Evolutionary conservation across 768 basidiomycete genomes (phyloP), one percentile per base, ranked within the genome.

Genomic region (Suillus alpinus): DNA sequence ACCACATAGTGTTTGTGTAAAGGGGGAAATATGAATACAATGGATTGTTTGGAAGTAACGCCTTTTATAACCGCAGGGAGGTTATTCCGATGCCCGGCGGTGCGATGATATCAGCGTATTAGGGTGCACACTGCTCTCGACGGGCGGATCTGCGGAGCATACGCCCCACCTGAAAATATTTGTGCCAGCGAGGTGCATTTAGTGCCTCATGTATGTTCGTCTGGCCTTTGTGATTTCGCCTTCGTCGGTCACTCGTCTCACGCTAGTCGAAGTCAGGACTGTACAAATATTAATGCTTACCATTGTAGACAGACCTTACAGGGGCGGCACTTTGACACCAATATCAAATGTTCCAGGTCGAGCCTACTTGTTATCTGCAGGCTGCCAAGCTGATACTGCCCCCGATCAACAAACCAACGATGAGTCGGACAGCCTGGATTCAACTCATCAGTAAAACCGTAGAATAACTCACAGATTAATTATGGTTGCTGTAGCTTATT

Each of bases 1-100:
- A 73, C 57, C 46, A 65, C 71, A 73, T 73, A n/a, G 23, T 61
- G 23, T 26, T 47, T 26, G 49, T 57, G 37, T 55, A 23, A 29
- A 29, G 10, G 10, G 26, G 16, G 26, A 26, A 55, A 29, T 16
- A 26, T 49, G 16, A 31, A 29, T 55, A 12, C 16, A 18, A 29
- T 29, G 10, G 9, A 55, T 26, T 29, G 18, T n/a, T n/a, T 10
- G 20, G 4, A 29, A 0, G 2, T 37, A 10, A 29, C 13, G 26
- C 18, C 37, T 29, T 55, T 55, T 55, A 55, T 55, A 55, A 18
- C 36, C 18, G 10, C 16, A 29, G 3, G 8, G 32, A 20, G 49
- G 36, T 36, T 32, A 32, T 32, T 32, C 7, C 32, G 4, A 7
- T 32, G 32, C 32, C 32, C 14, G 26, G 26, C 14, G 26, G 47